A percentile compares a stretch with the other conserved stretches of the same genome.
Evolutionary conservation across 805 yeast genomes (phyloP).

Genomic region (Cyberlindnera sargentensis): DNA sequence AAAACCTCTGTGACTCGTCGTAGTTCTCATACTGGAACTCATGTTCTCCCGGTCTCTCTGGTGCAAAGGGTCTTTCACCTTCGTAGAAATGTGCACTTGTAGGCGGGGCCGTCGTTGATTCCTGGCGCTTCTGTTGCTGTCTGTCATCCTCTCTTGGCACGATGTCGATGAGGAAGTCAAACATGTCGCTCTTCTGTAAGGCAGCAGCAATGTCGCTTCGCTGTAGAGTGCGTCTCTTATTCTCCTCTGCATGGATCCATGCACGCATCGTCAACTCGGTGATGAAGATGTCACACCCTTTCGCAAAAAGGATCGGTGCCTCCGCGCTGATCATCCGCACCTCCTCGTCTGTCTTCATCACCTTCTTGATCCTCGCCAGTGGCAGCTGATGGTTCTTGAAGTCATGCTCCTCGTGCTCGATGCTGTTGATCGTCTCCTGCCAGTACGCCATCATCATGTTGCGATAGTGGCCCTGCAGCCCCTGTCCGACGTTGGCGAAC

Average conservation of each 20-base stretch:
- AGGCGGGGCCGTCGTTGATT: no score
- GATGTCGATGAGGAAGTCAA: slow-evolving; percentile 92
- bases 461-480: slow-evolving; percentile 71
- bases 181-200: slow-evolving; percentile 90
- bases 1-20: not conserved
- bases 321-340: slow-evolving; percentile 98
- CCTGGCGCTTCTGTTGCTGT: not conserved
- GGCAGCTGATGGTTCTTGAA: slow-evolving; percentile 94
- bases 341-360: slow-evolving; percentile 96
- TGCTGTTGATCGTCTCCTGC: slow-evolving; percentile 91
- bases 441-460: slow-evolving; percentile 93
- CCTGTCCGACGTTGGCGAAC: slow-evolving; percentile 89
- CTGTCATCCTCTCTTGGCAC: slow-evolving; percentile 81
- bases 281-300: slow-evolving; percentile 95
- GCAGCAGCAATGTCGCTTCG: slow-evolving; percentile 95
- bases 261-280: slow-evolving; percentile 98
- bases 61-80: not conserved
- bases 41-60: not conserved
- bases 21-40: not conserved
- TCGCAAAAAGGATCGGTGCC: slow-evolving; percentile 95
- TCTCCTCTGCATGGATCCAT: slow-evolving; percentile 97
- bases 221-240: slow-evolving; percentile 89
- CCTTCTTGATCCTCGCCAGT: slow-evolving; percentile 91
- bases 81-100: not conserved
- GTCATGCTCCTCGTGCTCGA: slow-evolving; percentile 81